These are phyloP conservation scores for Isoetes taiwanensis DNA, from an alignment of 75 land plant genomes.

Conservation along the genomic window DNA sequence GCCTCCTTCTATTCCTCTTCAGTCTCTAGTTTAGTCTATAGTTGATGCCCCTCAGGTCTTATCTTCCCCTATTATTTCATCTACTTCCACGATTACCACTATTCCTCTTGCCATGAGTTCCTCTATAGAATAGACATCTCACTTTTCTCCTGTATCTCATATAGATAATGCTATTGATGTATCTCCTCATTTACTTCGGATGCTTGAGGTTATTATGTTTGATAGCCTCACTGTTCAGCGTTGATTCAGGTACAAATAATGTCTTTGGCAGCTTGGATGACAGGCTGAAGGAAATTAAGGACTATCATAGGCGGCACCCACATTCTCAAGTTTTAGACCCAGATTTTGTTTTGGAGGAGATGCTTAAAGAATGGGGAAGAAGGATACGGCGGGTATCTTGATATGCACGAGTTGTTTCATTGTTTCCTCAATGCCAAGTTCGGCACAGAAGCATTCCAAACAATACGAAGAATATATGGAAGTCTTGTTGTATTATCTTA, in stretches of 20 bases:
- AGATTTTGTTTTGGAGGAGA: conserved; percentile 55
- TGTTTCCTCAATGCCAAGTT: conserved; percentile 78
- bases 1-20: no score
- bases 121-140: no score
- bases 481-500: conserved; percentile 51
- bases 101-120: no score
- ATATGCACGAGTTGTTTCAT: conserved; percentile 83
- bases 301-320: conserved; percentile 90
- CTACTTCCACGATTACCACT: no score
- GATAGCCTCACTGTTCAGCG: no score
- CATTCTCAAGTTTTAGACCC: conserved; percentile 55
- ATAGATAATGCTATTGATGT: no score
- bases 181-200: no score
- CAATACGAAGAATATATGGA: conserved; percentile 69
- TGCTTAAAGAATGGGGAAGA: conserved; percentile 94
- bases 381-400: conserved; percentile 85
- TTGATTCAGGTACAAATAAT: conserved; percentile 43
- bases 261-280: conserved; percentile 82
- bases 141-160: no score
- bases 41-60: no score
- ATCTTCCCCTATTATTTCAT: no score
- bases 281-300: conserved; percentile 90
- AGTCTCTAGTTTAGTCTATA: no score
- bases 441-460: conserved; percentile 73
- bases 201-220: no score